Percentiles rank a stretch among this genome's conserved stretches.
These are phyloP conservation scores for Backusella westeae DNA, from an alignment of 192 early-diverging fungal species.

Conservation along the genomic window DNA sequence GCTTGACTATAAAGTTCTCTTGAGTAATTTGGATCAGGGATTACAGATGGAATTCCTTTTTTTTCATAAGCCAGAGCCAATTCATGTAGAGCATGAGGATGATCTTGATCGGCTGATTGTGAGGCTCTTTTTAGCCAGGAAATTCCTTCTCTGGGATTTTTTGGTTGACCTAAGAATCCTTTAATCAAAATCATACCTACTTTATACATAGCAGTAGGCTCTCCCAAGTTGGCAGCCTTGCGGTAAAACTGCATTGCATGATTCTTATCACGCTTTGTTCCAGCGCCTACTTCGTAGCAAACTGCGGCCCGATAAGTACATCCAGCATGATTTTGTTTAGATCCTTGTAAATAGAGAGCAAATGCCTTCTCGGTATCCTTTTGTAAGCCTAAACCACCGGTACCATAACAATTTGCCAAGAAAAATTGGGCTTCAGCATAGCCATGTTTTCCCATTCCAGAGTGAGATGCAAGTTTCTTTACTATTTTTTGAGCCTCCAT, in stretches of 20 bases:
- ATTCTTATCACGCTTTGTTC: slow-evolving; percentile 80
- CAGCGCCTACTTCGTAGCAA: slow-evolving; percentile 94
- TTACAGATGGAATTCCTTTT: slow-evolving; percentile 61
- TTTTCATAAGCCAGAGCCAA: slow-evolving; percentile 86
- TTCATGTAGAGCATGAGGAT: slow-evolving; percentile 94
- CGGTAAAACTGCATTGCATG: slow-evolving; percentile 91
- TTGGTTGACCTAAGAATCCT: slow-evolving; percentile 74
- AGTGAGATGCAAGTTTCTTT: slow-evolving; percentile 74
- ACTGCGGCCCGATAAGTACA: slow-evolving; percentile 93
- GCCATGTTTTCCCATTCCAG: slow-evolving; percentile 70
- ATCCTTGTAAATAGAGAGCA: slow-evolving; percentile 85
- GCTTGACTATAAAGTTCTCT: slow-evolving; percentile 89
- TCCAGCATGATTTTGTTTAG: slow-evolving; percentile 90
- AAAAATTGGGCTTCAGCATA: slow-evolving; percentile 93
- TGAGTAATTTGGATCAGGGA: slow-evolving; percentile 84
- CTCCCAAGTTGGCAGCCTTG: slow-evolving; percentile 87
- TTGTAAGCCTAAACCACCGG: slow-evolving; percentile 73
- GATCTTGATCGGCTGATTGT: slow-evolving; percentile 81
- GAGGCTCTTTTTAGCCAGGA: slow-evolving; percentile 95
- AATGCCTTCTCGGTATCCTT: slow-evolving; percentile 91
- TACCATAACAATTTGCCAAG: slow-evolving; percentile 89
- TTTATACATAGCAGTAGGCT: slow-evolving; percentile 96
- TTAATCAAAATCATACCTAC: slow-evolving; percentile 89
- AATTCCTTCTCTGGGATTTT: slow-evolving; percentile 88
- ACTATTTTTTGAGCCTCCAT: slow-evolving; percentile 87